Base-by-base conservation (phyloP, 768 basidiomycete species). In the Russula foetens region DNA sequence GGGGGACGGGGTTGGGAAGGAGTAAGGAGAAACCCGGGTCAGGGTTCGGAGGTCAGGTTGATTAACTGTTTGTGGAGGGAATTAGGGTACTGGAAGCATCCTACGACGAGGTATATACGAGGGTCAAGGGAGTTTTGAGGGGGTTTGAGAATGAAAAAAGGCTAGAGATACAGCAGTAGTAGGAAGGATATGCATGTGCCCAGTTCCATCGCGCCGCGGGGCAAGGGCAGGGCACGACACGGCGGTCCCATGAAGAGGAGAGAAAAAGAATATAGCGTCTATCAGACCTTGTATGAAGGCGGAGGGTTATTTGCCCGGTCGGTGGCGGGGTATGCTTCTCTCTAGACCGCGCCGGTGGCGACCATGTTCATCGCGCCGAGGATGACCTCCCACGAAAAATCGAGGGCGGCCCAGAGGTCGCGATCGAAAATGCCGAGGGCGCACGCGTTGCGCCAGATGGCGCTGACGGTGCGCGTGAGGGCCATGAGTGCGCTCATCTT, bases 381-480 rank as follows among this genome's bases (percentile, higher is more conserved):
- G 15, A 88, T 71, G 41, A 85, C 75, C 67, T 82, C 79, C 86
- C 88, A 92, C 45, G 83, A 79, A 44, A 80, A 69, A 60, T 88
- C 85, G 60, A 92, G 77, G 21, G 77, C 77, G 24, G 78, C 76
- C 88, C 88, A 92, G 46, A 91, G 72, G 23, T 75, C 75, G 35
- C 81, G 77, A 64, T 90, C 85, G 53, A 78, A 80, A 2, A 90
- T 71, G 3, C 88, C 88, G n/a, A 92, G 75, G 23, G 81, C 80
- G 60, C 82, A 84, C 3, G 79, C 80, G 68, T 91, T 90, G 59
- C 80, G 76, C 86, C 88, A 92, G 33, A 90, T 70, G 7, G 84
- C 88, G 58, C 84, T 79, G 39, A 89, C 78, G 38, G 69, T 72
- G 53, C 75, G 71, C 6, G 79, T 73, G 55, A 80, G 75, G 41